Evolutionary conservation across 2,329 filamentous ascomycete species (phyloP).

Genomic region (Dothistroma septosporum): DNA sequence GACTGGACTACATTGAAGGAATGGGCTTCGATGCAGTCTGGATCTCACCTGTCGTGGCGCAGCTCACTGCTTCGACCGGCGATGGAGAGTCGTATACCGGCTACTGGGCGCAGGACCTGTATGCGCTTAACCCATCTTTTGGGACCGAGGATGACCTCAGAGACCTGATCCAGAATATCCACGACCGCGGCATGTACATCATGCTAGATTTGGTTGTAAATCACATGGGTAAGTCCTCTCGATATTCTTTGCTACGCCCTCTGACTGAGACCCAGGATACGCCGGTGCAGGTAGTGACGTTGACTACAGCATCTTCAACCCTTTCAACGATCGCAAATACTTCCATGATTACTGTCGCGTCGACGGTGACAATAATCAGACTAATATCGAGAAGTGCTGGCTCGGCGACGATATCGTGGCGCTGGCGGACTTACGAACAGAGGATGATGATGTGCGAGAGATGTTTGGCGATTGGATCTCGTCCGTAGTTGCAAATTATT

Average conservation of each 20-base stretch:
- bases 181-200: conserved; percentile 54
- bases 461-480: conserved; percentile 42
- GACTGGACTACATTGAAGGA: conserved; percentile 43
- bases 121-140: conserved; percentile 55
- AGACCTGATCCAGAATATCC: conserved; percentile 53
- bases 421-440: conserved; percentile 47
- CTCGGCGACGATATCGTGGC: conserved; percentile 47
- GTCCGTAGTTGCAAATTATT: conserved; percentile 42
- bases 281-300: conserved; percentile 45
- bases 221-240: conserved; percentile 38
- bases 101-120: conserved; percentile 53
- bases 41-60: conserved; percentile 46
- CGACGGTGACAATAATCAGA: conserved; percentile 48
- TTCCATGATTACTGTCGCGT: conserved; percentile 59
- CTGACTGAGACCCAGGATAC: conserved; percentile 33
- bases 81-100: conserved; percentile 48
- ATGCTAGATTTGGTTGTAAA: conserved; percentile 61
- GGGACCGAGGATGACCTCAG: conserved; percentile 58
- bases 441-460: conserved; percentile 39
- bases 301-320: conserved; percentile 51
- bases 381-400: conserved; percentile 46
- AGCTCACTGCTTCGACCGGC: conserved; percentile 39
- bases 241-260: too few relatives aligned
- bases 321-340: conserved; percentile 55
- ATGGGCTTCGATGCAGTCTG: conserved; percentile 45